Conservation (phyloP, 2,329 filamentous ascomycete species). For the Cercospora janseana region DNA sequence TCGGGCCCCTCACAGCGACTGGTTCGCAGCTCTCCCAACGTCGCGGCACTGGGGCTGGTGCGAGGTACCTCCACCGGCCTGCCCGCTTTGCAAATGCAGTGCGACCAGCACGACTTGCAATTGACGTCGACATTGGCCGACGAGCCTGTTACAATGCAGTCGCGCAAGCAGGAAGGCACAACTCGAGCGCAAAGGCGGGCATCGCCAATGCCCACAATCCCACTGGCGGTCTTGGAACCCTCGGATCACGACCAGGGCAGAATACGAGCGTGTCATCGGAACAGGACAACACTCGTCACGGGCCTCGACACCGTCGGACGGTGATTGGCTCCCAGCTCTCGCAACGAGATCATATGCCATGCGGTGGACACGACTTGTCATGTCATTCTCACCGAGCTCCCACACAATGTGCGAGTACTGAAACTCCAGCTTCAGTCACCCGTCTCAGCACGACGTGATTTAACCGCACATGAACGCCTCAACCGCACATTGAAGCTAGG, state of each 20-base stretch:
- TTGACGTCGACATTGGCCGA: slow-evolving; percentile 21
- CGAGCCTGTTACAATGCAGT: slow-evolving; percentile 23
- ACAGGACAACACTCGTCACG: not conserved
- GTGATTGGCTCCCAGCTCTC: not conserved
- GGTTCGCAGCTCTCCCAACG: slow-evolving; percentile 22
- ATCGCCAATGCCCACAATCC: not conserved
- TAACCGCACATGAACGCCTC: no score
- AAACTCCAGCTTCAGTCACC: slow-evolving; percentile 9
- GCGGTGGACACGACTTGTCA: slow-evolving; percentile 1
- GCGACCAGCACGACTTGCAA: slow-evolving; percentile 27
- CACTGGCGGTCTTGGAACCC: not conserved
- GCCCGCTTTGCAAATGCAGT: slow-evolving; percentile 22
- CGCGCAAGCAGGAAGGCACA: slow-evolving; percentile 22
- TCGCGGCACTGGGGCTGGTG: slow-evolving; percentile 20
- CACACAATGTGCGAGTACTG: slow-evolving; percentile 1
- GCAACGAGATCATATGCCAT: slow-evolving; percentile 4
- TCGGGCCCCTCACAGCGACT: slow-evolving; percentile 14
- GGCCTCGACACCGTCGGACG: not conserved
- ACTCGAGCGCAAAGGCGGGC: slow-evolving; percentile 2
- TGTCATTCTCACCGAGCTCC: not conserved
- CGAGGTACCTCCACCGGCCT: slow-evolving; percentile 16
- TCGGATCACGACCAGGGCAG: not conserved
- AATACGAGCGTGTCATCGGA: not conserved
- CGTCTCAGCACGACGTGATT: no score
- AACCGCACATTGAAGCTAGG: not conserved